Evolutionary conservation across 495 filamentous ascomycete species (phyloP).

Genomic region (Trichoderma asperelloides): DNA sequence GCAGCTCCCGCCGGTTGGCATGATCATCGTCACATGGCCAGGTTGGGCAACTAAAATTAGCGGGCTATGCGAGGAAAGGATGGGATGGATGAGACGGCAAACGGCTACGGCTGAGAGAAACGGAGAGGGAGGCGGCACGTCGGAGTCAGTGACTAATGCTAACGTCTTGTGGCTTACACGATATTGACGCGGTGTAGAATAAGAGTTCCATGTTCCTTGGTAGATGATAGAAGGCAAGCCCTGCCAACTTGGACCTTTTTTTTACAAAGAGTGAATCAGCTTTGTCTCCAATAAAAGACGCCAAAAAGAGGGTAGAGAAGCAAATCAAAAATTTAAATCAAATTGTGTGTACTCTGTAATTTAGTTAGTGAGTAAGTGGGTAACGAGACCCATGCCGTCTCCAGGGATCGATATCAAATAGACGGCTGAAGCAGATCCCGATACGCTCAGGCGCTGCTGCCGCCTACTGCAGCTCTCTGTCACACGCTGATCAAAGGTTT

Average conservation of each 20-base stretch:
- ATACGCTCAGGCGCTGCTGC: no score
- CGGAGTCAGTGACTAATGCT: not conserved
- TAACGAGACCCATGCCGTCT: no score
- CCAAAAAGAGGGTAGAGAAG: not conserved
- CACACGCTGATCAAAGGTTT: no score
- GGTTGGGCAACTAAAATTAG: not conserved
- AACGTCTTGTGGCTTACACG: not conserved
- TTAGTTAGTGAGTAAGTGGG: not conserved
- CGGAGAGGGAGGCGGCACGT: not conserved
- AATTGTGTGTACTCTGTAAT: not conserved
- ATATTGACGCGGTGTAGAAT: not conserved
- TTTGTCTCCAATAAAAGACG: not conserved
- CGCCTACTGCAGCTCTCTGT: no score
- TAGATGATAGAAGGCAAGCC: no score
- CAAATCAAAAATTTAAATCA: not conserved
- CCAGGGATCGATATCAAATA: no score
- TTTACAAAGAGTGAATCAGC: no score
- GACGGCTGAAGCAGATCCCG: no score
- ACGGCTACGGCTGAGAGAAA: not conserved
- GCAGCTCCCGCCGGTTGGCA: not conserved
- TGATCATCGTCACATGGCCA: conserved; percentile 6
- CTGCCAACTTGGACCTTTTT: no score
- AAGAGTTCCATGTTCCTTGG: not conserved
- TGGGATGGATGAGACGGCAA: not conserved
- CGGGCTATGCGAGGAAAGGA: not conserved